Conservation (phyloP, 768 basidiomycete species). For the Rhizopogon roseolus region DNA sequence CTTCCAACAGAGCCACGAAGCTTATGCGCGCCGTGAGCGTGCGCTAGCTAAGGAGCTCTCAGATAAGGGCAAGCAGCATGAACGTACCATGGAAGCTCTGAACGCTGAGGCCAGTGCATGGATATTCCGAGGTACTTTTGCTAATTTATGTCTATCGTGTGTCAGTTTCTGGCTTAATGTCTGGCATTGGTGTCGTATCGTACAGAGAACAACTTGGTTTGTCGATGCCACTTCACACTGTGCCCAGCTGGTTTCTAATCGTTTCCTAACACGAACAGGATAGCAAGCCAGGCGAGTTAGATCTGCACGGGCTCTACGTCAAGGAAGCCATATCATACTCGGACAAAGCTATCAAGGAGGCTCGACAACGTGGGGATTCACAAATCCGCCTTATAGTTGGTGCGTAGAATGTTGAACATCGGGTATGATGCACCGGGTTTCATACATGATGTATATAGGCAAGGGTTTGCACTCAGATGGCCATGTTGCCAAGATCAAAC, state of each 20-base stretch:
- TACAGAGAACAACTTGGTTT: conserved; percentile 72
- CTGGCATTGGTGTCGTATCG: neutral
- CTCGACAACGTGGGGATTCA: conserved; percentile 54
- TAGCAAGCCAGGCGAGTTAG: conserved; percentile 68
- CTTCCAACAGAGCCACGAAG: conserved; percentile 71
- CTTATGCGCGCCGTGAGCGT: conserved; percentile 70
- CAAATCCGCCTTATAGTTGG: conserved; percentile 84
- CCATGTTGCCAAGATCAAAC: conserved; percentile 71
- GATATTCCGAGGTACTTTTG: conserved; percentile 57
- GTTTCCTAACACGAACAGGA: conserved; percentile 35
- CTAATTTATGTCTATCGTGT: conserved; percentile 33
- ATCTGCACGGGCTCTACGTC: conserved; percentile 90
- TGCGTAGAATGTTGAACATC: conserved; percentile 26
- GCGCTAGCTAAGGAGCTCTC: conserved; percentile 80
- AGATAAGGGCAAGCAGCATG: conserved; percentile 74
- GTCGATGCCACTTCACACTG: neutral
- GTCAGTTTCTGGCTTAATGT: neutral
- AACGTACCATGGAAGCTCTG: conserved; percentile 69
- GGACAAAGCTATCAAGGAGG: conserved; percentile 65
- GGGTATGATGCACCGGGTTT: neutral
- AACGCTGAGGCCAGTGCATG: conserved; percentile 82
- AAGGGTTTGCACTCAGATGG: conserved; percentile 80
- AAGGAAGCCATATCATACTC: conserved; percentile 81
- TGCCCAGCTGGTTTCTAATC: neutral
- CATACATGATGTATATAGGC: conserved; percentile 30